These are phyloP conservation scores for Hyphodiscus hymeniophilus DNA, from an alignment of 495 filamentous ascomycete species.

Conservation along the genomic window DNA sequence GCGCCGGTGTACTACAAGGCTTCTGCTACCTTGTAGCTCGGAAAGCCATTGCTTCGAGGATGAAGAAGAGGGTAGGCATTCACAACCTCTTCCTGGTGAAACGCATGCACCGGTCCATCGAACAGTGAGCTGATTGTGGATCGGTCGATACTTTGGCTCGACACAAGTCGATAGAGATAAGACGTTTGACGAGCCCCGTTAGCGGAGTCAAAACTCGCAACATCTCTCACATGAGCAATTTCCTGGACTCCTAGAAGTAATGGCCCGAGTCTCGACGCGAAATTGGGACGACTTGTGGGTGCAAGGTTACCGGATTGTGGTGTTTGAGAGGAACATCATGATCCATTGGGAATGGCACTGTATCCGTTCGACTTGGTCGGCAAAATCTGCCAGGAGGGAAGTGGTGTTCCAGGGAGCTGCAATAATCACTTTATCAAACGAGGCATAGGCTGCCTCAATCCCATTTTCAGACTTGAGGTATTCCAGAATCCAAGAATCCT, in stretches of 20 bases:
- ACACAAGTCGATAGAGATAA: conserved; percentile 11
- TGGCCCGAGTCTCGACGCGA: background rate
- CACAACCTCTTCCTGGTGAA: conserved; percentile 2
- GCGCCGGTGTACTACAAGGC: conserved; percentile 8
- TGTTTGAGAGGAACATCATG: conserved; percentile 2
- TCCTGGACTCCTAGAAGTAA: conserved; percentile 2
- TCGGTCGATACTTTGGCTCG: background rate
- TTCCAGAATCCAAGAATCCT: conserved; percentile 4
- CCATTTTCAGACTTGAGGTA: background rate
- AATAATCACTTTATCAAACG: conserved; percentile 11
- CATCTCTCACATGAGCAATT: conserved; percentile 7
- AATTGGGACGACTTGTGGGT: conserved; percentile 7
- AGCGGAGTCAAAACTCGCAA: background rate
- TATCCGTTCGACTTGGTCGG: conserved; percentile 1
- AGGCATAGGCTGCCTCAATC: background rate
- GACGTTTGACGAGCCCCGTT: background rate
- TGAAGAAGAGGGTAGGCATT: conserved; percentile 12
- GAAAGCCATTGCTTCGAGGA: background rate
- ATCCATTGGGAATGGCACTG: conserved; percentile 1
- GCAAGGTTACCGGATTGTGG: background rate
- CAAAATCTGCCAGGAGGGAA: background rate
- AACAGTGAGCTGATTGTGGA: background rate
- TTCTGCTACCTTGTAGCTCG: conserved; percentile 6
- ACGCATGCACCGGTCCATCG: background rate
- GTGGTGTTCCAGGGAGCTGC: conserved; percentile 8